These are phyloP conservation scores for Cyberlindnera xishuangbannaensis DNA, from an alignment of 805 yeast species.

Conservation along the genomic window DNA sequence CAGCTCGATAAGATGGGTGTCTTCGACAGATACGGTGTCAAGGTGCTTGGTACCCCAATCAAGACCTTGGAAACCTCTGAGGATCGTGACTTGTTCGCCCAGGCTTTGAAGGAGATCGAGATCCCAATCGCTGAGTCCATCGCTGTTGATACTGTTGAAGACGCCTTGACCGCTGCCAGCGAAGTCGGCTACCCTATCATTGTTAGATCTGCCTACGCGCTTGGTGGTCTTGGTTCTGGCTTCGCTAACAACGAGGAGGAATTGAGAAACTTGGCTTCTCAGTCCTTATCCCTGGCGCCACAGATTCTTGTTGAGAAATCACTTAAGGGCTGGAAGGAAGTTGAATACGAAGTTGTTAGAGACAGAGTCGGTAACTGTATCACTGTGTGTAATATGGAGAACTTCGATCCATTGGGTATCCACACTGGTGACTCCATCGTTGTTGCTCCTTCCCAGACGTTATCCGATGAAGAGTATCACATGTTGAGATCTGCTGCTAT, in stretches of 20 bases:
- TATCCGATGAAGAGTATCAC: conserved; percentile 95
- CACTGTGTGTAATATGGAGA: conserved; percentile 98
- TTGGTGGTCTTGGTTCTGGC: conserved; percentile 98
- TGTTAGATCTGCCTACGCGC: conserved; percentile 94
- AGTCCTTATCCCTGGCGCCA: conserved; percentile 84
- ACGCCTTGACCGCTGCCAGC: conserved; percentile 86
- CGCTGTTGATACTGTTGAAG: conserved; percentile 92
- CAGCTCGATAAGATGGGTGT: conserved; percentile 93
- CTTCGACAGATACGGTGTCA: conserved; percentile 82
- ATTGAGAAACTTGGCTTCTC: conserved; percentile 80
- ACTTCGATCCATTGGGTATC: conserved; percentile 95
- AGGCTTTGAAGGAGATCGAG: conserved; percentile 89
- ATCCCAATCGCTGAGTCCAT: conserved; percentile 96
- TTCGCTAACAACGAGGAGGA: conserved; percentile 83
- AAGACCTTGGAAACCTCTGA: conserved; percentile 93
- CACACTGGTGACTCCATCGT: conserved; percentile 99
- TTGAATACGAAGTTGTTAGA: conserved; percentile 97
- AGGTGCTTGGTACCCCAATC: conserved; percentile 97
- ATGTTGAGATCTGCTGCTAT: conserved; percentile 98
- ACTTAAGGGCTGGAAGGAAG: conserved; percentile 98
- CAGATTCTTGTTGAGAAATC: conserved; percentile 96
- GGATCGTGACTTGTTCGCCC: conserved; percentile 94
- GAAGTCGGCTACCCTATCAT: conserved; percentile 90
- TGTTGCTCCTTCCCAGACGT: conserved; percentile 97
- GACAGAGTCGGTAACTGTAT: conserved; percentile 96